Conservation (phyloP, 208 protist genomes). For the Leishmania major region DNA sequence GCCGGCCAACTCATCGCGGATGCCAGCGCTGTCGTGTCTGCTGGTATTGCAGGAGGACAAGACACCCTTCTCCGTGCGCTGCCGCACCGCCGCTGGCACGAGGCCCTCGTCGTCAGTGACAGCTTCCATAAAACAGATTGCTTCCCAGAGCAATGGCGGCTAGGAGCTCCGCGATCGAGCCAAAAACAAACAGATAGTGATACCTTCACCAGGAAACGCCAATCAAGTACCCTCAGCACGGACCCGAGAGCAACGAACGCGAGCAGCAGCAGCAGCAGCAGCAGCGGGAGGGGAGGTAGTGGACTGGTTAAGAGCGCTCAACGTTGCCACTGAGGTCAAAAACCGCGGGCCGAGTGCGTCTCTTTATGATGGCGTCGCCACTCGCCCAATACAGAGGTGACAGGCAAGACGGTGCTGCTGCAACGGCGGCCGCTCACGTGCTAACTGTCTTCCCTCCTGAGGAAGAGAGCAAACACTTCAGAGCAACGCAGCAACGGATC, state of each 20-base stretch:
- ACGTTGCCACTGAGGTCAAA: background rate
- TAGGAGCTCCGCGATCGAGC: background rate
- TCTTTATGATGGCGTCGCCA: background rate
- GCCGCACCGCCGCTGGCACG: slow-evolving; percentile 14
- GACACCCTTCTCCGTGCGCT: slow-evolving; percentile 14
- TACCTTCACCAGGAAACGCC: background rate
- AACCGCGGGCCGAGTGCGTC: background rate
- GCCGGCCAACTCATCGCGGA: slow-evolving; percentile 25
- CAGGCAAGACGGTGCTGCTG: background rate
- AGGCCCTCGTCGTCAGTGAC: background rate
- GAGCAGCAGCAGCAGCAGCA: background rate
- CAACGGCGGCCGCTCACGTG: background rate
- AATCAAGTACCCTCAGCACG: background rate
- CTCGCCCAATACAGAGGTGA: background rate
- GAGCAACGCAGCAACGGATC: background rate
- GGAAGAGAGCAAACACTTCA: background rate
- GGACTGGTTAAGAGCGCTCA: background rate
- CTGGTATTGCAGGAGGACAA: background rate
- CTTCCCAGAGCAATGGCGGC: background rate
- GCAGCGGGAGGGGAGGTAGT: background rate
- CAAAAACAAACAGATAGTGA: background rate
- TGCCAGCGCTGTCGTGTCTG: background rate
- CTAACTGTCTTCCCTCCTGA: background rate
- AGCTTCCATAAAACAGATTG: background rate
- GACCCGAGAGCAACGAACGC: background rate